Evolutionary conservation across 129 eudicot genomes (phyloP).

Genomic region (Tanacetum coccineum): DNA sequence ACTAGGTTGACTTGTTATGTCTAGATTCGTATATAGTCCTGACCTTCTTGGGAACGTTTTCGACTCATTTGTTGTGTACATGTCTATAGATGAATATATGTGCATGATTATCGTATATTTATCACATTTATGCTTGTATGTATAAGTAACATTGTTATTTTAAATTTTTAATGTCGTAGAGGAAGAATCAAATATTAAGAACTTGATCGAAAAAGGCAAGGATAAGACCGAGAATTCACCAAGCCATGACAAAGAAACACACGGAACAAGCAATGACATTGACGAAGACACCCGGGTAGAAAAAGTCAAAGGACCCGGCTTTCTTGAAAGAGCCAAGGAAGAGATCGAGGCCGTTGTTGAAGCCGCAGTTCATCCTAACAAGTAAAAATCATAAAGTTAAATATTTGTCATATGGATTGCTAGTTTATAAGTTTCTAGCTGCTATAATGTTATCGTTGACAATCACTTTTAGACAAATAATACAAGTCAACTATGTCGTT

Average conservation of each 20-base stretch:
- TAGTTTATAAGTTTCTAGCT: no score
- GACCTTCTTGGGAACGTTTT: no score
- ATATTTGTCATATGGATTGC: no score
- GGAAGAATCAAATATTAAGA: no score
- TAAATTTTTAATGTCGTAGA: no score
- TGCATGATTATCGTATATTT: no score
- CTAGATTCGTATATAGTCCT: no score
- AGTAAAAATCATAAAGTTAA: constrained; percentile 21
- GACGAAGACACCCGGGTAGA: constrained; percentile 56
- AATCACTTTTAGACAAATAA: background rate
- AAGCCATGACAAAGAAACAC: constrained; percentile 68
- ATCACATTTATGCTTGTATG: no score
- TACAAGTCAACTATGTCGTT: constrained; percentile 4
- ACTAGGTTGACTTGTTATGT: no score
- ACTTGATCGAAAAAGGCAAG: background rate
- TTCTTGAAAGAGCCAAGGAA: constrained; percentile 63
- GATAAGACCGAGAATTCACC: constrained; percentile 24
- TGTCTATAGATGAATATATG: no score
- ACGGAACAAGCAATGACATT: constrained; percentile 68
- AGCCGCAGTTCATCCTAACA: constrained; percentile 47
- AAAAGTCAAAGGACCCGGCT: constrained; percentile 62
- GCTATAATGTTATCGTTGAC: background rate
- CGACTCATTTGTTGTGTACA: no score
- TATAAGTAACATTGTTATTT: no score
- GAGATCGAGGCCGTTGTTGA: constrained; percentile 70